Conservation (phyloP, 441 rosid genomes). For the Aleurites moluccanus region DNA sequence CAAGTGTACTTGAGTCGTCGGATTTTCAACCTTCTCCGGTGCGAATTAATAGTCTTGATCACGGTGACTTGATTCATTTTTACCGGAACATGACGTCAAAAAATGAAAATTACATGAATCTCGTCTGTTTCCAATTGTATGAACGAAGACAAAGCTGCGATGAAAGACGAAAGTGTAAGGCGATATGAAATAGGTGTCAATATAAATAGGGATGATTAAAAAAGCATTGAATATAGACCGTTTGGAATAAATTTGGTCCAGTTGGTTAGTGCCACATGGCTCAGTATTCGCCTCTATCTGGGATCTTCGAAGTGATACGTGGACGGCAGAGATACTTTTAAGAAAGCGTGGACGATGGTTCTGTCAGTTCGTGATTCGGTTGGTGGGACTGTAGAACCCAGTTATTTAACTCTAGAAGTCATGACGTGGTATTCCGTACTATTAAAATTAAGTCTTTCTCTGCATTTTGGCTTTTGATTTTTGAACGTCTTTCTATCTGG, state of each 20-base stretch:
- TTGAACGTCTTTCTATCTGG: slow-evolving; percentile 9
- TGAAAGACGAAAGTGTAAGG: neutral
- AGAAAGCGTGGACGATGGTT: slow-evolving; percentile 37
- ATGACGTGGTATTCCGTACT: slow-evolving; percentile 43
- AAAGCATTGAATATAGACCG: slow-evolving; percentile 26
- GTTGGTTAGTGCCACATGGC: slow-evolving; percentile 40
- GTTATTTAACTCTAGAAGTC: slow-evolving; percentile 22
- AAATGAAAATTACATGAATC: neutral
- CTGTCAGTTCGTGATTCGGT: slow-evolving; percentile 22
- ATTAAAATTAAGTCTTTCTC: neutral
- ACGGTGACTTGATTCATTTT: slow-evolving; percentile 24
- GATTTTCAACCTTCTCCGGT: slow-evolving; percentile 36
- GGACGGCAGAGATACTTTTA: slow-evolving; percentile 29
- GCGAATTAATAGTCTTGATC: slow-evolving; percentile 23
- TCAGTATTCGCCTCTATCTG: slow-evolving; percentile 5
- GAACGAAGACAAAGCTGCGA: neutral
- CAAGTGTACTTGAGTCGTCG: slow-evolving; percentile 36
- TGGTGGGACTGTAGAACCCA: slow-evolving; percentile 26
- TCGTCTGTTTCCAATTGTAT: neutral
- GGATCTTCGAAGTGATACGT: slow-evolving; percentile 37
- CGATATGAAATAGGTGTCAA: neutral
- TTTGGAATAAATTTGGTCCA: slow-evolving; percentile 20
- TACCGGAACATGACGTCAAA: slow-evolving; percentile 7
- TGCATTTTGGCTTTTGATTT: neutral
- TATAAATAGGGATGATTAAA: slow-evolving; percentile 6